Conservation (phyloP, 1,139 yeast species). For the Diutina catenulata region DNA sequence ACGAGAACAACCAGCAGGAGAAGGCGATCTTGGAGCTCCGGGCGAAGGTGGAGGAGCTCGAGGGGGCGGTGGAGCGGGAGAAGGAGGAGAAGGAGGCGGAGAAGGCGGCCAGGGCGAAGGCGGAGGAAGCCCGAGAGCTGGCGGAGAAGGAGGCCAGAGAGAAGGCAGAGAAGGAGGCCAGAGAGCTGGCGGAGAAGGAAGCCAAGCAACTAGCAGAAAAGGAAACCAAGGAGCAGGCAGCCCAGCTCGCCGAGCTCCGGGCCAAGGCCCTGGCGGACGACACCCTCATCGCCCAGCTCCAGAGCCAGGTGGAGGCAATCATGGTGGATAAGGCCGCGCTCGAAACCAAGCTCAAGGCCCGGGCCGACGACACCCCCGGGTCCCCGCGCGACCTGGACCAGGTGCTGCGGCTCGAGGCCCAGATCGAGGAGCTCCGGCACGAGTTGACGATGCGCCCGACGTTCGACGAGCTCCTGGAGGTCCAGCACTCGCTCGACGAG, state of each 20-base stretch:
- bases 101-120: too few species aligned
- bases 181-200: neutral
- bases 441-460: conserved; percentile 22
- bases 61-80: neutral
- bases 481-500: conserved; percentile 21
- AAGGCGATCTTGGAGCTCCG: neutral
- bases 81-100: neutral
- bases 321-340: too few species aligned
- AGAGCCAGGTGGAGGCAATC: neutral
- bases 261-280: neutral
- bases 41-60: neutral
- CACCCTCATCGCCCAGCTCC: neutral
- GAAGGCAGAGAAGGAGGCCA: too few species aligned
- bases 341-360: neutral
- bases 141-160: neutral
- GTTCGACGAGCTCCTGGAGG: conserved; percentile 19
- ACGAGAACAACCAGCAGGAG: conserved; percentile 20
- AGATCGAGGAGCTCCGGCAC: conserved; percentile 14
- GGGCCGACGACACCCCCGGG: neutral
- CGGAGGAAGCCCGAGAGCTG: too few species aligned
- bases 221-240: neutral
- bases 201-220: neutral
- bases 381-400: conserved; percentile 4
- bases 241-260: neutral
- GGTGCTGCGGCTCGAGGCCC: conserved; percentile 6